Conservation (phyloP, 2,329 filamentous ascomycete species). For the Parasarocladium wereldwijsianum region DNA sequence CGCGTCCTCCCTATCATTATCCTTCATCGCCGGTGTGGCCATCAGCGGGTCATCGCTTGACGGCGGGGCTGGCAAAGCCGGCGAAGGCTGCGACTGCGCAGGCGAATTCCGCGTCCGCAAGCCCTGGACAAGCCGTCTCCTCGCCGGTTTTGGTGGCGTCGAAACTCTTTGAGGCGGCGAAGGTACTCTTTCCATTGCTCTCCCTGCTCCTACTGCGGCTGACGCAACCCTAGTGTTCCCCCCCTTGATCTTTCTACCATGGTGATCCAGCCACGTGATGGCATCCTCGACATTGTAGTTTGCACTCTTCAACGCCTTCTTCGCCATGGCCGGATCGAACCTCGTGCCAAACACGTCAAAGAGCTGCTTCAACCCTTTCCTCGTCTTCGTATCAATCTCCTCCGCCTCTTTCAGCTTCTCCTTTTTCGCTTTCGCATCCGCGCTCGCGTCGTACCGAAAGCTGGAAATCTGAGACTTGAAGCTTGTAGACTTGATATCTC, state of each 20-base stretch:
- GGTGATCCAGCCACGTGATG: slow-evolving; percentile 15
- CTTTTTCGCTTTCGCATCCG: too few species aligned
- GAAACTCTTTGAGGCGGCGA: not conserved
- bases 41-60: slow-evolving; percentile 19
- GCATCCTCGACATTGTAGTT: slow-evolving; percentile 21
- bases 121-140: slow-evolving; percentile 19
- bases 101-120: slow-evolving; percentile 13
- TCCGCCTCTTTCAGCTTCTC: too few species aligned
- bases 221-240: too few species aligned
- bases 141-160: slow-evolving; percentile 9
- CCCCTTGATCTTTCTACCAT: slow-evolving; percentile 3
- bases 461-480: slow-evolving; percentile 27
- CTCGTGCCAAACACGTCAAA: slow-evolving; percentile 19
- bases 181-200: not conserved
- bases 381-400: slow-evolving; percentile 17
- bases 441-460: slow-evolving; percentile 33
- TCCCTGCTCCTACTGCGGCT: too few species aligned
- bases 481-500: slow-evolving; percentile 47
- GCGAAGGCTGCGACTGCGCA: slow-evolving; percentile 7
- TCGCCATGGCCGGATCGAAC: slow-evolving; percentile 15
- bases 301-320: slow-evolving; percentile 17
- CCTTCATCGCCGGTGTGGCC: slow-evolving; percentile 18
- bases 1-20: slow-evolving; percentile 26
- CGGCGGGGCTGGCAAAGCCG: slow-evolving; percentile 8
- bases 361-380: slow-evolving; percentile 19